phyloP scores from a whole-genome alignment of 2,329 filamentous ascomycete genomes.

The Sporothrix euskadiensis region DNA sequence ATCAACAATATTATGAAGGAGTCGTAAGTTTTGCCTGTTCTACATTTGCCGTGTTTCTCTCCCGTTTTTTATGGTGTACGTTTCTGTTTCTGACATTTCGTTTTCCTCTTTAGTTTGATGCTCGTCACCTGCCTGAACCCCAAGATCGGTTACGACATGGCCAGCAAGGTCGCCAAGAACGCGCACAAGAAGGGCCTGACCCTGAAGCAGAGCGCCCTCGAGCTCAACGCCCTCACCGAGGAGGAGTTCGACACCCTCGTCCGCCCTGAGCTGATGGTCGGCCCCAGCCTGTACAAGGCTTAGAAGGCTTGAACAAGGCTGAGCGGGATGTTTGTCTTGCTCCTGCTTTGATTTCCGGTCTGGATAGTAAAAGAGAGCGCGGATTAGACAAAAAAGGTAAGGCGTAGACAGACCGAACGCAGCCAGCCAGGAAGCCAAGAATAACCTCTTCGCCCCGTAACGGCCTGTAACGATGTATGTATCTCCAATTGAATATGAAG shows the following conservation, averaged over 20 bases:
- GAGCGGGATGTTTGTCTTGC: not conserved
- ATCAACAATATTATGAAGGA: constrained; percentile 90
- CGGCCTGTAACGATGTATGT: constrained; percentile 26
- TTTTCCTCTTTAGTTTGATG: constrained; percentile 70
- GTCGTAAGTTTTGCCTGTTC: constrained; percentile 61
- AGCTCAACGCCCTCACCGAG: constrained; percentile 83
- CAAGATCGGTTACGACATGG: constrained; percentile 97
- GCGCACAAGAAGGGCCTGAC: constrained; percentile 97
- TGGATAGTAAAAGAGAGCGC: not conserved
- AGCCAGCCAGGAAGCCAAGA: not conserved
- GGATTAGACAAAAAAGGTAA: constrained; percentile 13
- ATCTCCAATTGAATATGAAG: constrained; percentile 24
- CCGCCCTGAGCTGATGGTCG: constrained; percentile 91
- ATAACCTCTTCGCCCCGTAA: not conserved
- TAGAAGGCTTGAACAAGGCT: not conserved
- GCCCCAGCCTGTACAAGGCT: constrained; percentile 65
- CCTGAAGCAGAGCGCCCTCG: constrained; percentile 89
- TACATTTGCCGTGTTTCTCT: not conserved
- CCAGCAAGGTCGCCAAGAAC: constrained; percentile 95
- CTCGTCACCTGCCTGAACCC: constrained; percentile 97
- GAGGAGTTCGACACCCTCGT: constrained; percentile 91
- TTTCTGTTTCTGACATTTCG: constrained; percentile 11
- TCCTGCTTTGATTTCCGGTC: not conserved
- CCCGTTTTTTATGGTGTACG: not conserved
- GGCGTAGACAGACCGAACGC: constrained; percentile 1